Base-by-base conservation (phyloP, 2,329 filamentous ascomycete genomes). In the Cercospora beticola region DNA sequence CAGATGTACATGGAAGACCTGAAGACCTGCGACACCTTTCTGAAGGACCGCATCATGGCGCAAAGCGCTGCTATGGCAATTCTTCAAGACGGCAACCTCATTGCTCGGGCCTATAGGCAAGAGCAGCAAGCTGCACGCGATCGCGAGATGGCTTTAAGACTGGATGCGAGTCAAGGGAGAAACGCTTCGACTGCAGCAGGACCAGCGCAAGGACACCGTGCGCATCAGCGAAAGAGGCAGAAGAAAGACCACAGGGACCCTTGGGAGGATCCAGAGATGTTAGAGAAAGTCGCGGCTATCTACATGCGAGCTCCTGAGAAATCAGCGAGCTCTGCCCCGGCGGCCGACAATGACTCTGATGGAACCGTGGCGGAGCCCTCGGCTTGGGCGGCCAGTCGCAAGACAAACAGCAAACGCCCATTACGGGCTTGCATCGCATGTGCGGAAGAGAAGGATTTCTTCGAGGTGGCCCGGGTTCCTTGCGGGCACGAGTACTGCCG, bases 401-500 rank as follows among this genome's bases (percentile, higher is more conserved):
- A 65, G 28, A 49, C n/a, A 2, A 62, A 56, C 7, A 31, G 52
- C 23, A 69, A 69, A 36, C 64, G 30, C 16, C 28, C 52, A 21
- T 63, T 21, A 23, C 62, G 59, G 14, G n/a, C 58, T 16, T 79
- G 78, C 61, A 65, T 75, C 14, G 73, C 71, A 10, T 80, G 78
- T 68, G 58, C 64, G 14, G 78, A 79, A 26, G 66, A 72, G 23
- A 75, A 74, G 28, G 71, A 72, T 8, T 77, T 76, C 65, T 73
- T 73, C 62, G 74, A 77, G 21, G 68, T 78, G 4, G 65, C 72
- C 2, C 67, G 73, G 16, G 71, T 75, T 3, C 70, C 76, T 2
- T 81, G 79, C 67, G 49, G 68, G 0, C 85, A 89, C 69, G 72
- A 81, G 2, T 89, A 88, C 75, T 89, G 87, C 71, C 74, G 74